phyloP scores from a whole-genome alignment of 495 filamentous ascomycete species.

The Apiosordaria backusii region DNA sequence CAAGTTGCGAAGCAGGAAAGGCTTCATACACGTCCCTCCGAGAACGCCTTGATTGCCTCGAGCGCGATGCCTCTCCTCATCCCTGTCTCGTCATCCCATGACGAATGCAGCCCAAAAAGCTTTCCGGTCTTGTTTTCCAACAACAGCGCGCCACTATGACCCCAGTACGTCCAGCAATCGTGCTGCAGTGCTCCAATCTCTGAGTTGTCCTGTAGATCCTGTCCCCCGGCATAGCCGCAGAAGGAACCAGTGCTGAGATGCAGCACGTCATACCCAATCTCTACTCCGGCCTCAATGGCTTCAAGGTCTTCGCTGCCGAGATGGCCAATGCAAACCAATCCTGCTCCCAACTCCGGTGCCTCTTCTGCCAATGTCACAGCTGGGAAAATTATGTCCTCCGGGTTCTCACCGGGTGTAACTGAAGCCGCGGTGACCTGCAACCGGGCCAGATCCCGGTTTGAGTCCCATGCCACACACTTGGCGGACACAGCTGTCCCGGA shows the following conservation, averaged over 20 bases:
- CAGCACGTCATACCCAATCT: conserved; percentile 45
- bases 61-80: conserved; percentile 45
- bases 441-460: conserved; percentile 39
- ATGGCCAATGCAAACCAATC: conserved; percentile 39
- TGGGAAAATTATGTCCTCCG: background rate
- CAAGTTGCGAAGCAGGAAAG: too few relatives aligned
- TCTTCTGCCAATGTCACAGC: conserved; percentile 9
- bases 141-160: conserved; percentile 47
- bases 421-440: conserved; percentile 30
- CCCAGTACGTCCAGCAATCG: conserved; percentile 56
- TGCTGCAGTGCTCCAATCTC: conserved; percentile 50
- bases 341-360: conserved; percentile 8
- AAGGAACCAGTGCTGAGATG: conserved; percentile 38
- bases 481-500: conserved; percentile 36
- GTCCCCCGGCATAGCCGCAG: conserved; percentile 34
- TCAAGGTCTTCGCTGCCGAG: conserved; percentile 48
- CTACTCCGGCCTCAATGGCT: conserved; percentile 21
- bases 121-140: conserved; percentile 29
- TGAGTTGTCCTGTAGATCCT: conserved; percentile 43
- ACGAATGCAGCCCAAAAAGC: conserved; percentile 46
- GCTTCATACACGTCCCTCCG: background rate
- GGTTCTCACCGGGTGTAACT: conserved; percentile 4
- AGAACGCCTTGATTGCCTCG: conserved; percentile 36
- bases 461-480: conserved; percentile 38
- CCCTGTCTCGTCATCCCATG: conserved; percentile 46